phyloP scores from a whole-genome alignment of 148 eudicot species.

The Cornus suecica region DNA sequence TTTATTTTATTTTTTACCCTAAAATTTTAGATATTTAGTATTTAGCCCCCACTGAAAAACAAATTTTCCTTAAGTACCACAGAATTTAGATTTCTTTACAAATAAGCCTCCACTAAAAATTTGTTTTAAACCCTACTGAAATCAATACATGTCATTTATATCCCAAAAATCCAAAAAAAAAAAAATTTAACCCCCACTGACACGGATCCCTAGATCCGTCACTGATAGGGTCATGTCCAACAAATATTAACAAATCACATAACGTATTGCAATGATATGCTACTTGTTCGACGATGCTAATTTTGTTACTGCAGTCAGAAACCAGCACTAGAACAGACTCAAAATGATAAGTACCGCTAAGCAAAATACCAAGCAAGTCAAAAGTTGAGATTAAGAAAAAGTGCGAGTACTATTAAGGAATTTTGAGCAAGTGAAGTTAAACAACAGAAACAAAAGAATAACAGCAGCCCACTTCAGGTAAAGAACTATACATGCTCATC shows the following conservation, averaged over 20 bases:
- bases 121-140: too few species aligned
- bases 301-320: not conserved
- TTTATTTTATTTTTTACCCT: too few species aligned
- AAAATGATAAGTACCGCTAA: not conserved
- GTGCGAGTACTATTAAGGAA: not conserved
- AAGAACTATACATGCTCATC: not conserved
- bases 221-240: not conserved
- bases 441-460: not conserved
- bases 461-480: not conserved
- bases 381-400: not conserved
- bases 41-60: too few species aligned
- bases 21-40: too few species aligned
- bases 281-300: not conserved
- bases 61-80: too few species aligned
- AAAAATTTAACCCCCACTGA: too few species aligned
- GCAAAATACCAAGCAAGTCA: not conserved
- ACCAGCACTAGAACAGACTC: not conserved
- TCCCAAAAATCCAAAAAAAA: too few species aligned
- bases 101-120: too few species aligned
- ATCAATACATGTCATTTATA: too few species aligned
- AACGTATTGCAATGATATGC: not conserved
- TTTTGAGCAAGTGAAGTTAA: not conserved
- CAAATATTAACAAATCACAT: not conserved
- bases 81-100: too few species aligned
- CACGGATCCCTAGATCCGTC: too few species aligned